Evolutionary conservation across 208 protist genomes (phyloP), one percentile per base, ranked within the genome.

Genomic region (Porcisia hertigi): DNA sequence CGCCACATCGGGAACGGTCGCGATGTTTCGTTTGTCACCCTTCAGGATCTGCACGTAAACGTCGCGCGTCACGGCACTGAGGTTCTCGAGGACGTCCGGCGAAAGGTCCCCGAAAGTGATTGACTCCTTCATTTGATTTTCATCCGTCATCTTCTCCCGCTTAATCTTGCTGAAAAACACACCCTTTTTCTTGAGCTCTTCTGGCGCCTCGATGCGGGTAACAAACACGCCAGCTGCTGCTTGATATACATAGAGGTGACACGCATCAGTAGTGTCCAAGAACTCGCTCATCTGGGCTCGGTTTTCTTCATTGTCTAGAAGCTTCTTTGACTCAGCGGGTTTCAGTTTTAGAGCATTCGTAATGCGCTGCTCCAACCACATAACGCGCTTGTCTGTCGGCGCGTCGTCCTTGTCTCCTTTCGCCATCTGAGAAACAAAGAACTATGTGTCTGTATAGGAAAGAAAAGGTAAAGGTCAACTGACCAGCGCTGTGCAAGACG

Each of bases 131-230:
- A 98, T 96, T 70, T 92, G 84, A 69, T 88, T 86, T 36, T 97
- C 91, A 69, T 98, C 94, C 16, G 84, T 80, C n/a, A 98, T 88
- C 79, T 96, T 97, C 79, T 98, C 91, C 8, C 92, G 89, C 76
- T 97, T 97, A 81, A 95, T 76, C 79, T 98, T 98, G 74, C 83
- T 90, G 75, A 98, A 98, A 73, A 94, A 98, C 12, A 98, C 76
- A 25, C 92, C 92, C 70, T 98, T 98, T 80, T 94, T 97, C 70
- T 96, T 96, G 41, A 97, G 77, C 55, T 97, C 96, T 43, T 94
- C 91, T 12, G 94, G 96, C 2, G 93, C 88, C 64, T 97, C 93
- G 77, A 96, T 94, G 71, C 91, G 88, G 34, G 94, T 87, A 67
- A 93, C 85, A 73, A 94, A 92, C 45, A 86, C 76, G 58, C 92